A percentile compares a stretch with the other conserved stretches of the same genome.
These are phyloP conservation scores for Ambispora gerdemannii DNA, from an alignment of 192 early-diverging fungal species.

Conservation along the genomic window DNA sequence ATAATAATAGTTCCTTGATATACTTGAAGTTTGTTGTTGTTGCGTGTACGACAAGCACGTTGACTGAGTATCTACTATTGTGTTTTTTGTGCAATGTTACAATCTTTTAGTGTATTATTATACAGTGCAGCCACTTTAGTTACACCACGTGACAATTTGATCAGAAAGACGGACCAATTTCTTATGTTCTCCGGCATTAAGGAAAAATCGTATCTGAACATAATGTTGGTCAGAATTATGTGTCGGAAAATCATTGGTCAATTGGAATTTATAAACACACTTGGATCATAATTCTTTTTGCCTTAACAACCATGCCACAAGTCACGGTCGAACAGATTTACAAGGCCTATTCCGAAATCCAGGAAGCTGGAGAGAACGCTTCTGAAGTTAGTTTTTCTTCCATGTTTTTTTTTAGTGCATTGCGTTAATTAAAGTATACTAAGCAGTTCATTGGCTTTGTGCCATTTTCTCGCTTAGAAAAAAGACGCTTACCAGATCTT, in stretches of 20 bases:
- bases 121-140: no score
- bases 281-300: no score
- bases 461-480: not conserved
- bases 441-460: not conserved
- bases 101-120: no score
- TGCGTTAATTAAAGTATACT: not conserved
- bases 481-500: slow-evolving; percentile 20
- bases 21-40: not conserved
- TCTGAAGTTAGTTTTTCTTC: not conserved
- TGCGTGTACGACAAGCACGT: not conserved
- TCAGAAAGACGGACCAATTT: no score
- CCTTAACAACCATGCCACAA: no score
- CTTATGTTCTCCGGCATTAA: no score
- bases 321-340: slow-evolving; percentile 20
- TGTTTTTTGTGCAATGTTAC: no score
- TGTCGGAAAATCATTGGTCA: no score
- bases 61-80: not conserved
- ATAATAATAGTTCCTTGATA: not conserved
- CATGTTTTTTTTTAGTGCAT: not conserved
- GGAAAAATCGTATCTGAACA: no score
- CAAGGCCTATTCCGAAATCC: slow-evolving; percentile 11
- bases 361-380: not conserved
- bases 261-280: no score
- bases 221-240: no score
- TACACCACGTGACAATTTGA: no score